Percentiles rank a stretch among this genome's conserved stretches.
Conservation (phyloP, 495 filamentous ascomycete species). For the Rusavskia elegans region DNA sequence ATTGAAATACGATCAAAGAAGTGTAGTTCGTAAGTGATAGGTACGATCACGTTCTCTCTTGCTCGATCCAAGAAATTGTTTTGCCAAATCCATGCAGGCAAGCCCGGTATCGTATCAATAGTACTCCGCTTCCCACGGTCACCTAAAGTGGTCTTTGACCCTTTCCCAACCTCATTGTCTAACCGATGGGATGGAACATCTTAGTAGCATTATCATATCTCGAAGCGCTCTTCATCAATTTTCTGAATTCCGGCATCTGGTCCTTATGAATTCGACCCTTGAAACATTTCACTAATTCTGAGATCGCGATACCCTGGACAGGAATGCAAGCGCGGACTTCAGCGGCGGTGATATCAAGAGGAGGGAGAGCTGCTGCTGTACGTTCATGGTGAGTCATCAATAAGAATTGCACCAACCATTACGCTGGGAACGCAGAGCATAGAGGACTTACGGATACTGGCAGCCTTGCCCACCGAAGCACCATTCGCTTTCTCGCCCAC, state of each 20-base stretch:
- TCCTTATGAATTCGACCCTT: background rate
- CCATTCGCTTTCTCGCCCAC: background rate
- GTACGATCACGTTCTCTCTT: too few relatives aligned
- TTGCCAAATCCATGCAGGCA: too few relatives aligned
- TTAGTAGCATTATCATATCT: background rate
- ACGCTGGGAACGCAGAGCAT: background rate
- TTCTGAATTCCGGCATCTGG: background rate
- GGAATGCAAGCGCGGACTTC: background rate
- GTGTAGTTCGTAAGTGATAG: too few relatives aligned
- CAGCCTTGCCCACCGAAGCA: background rate
- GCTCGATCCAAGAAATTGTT: too few relatives aligned
- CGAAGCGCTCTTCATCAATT: background rate
- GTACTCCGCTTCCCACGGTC: too few relatives aligned
- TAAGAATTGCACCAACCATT: background rate
- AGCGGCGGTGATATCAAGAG: background rate
- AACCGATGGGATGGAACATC: background rate
- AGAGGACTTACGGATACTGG: background rate
- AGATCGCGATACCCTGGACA: background rate
- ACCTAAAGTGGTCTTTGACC: too few relatives aligned
- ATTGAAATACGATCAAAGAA: too few relatives aligned
- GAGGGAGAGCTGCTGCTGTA: background rate
- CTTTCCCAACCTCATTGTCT: too few relatives aligned
- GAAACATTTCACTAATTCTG: background rate
- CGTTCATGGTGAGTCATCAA: background rate
- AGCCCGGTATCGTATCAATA: too few relatives aligned